phyloP scores from a whole-genome alignment of 1,139 yeast species.

The Blastobotrys illinoisensis region DNA sequence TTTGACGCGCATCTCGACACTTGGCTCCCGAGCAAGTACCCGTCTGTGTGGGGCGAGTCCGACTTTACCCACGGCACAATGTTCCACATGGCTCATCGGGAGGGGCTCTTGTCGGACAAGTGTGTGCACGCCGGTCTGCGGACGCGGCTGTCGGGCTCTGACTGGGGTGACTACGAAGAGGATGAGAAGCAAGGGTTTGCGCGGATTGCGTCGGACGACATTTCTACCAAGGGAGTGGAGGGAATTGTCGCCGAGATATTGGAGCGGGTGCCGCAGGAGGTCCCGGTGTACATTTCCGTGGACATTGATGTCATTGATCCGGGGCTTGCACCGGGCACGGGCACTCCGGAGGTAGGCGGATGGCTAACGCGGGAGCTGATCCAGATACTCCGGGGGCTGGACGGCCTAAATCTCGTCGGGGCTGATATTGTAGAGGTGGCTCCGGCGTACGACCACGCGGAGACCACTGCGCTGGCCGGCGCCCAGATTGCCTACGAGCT shows the following conservation, averaged over 20 bases:
- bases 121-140: constrained; percentile 69
- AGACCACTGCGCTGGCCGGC: constrained; percentile 69
- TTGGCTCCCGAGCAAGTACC: constrained; percentile 47
- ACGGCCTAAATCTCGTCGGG: constrained; percentile 59
- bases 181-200: constrained; percentile 62
- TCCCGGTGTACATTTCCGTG: constrained; percentile 66
- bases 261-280: constrained; percentile 43
- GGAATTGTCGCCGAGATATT: constrained; percentile 53
- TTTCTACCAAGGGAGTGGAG: constrained; percentile 44
- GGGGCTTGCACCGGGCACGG: constrained; percentile 77
- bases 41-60: constrained; percentile 20
- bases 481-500: constrained; percentile 55
- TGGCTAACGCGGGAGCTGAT: constrained; percentile 69
- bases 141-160: constrained; percentile 36
- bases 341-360: constrained; percentile 81
- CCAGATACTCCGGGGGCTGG: constrained; percentile 53
- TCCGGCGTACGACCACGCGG: constrained; percentile 70
- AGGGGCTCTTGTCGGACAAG: constrained; percentile 44
- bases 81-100: constrained; percentile 61
- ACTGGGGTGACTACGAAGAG: constrained; percentile 48
- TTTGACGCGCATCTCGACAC: constrained; percentile 73
- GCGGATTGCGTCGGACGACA: constrained; percentile 64
- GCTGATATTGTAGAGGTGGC: constrained; percentile 79
- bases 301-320: constrained; percentile 81
- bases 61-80: constrained; percentile 67